Evolutionary conservation across 768 basidiomycete species (phyloP).

Genomic region (Boletus bicolor): DNA sequence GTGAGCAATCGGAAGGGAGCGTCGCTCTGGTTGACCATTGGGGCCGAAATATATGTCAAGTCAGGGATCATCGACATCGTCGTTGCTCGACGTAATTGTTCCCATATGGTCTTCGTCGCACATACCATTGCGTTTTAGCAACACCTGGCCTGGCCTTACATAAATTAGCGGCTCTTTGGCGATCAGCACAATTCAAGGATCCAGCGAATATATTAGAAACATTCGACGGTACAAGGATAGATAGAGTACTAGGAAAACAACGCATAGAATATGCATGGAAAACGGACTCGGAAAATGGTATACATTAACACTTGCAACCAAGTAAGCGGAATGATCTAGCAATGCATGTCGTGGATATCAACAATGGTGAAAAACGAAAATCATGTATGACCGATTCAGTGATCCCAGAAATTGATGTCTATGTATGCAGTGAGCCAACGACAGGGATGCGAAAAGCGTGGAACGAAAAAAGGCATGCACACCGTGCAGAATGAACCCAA

Average conservation of each 20-base stretch:
- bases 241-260: constrained; percentile 4
- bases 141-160: background rate
- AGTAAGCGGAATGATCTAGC: constrained; percentile 22
- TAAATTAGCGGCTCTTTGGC: no score
- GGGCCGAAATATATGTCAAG: constrained; percentile 53
- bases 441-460: constrained; percentile 1
- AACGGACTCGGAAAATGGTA: constrained; percentile 15
- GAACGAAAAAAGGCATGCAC: constrained; percentile 3
- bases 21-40: constrained; percentile 81
- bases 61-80: constrained; percentile 18
- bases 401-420: constrained; percentile 10
- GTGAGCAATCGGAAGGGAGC: constrained; percentile 67
- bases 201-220: constrained; percentile 18
- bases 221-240: constrained; percentile 13
- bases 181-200: background rate
- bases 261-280: background rate
- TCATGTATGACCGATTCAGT: constrained; percentile 3
- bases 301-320: constrained; percentile 12
- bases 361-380: constrained; percentile 2
- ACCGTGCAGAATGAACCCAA: background rate
- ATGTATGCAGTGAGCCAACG: constrained; percentile 11
- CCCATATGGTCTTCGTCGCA: background rate
- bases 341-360: constrained; percentile 26
- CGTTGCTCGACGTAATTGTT: background rate
- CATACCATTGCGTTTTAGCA: background rate